phyloP scores from a whole-genome alignment of 805 yeast genomes.

The Ogataea trehalophila region DNA sequence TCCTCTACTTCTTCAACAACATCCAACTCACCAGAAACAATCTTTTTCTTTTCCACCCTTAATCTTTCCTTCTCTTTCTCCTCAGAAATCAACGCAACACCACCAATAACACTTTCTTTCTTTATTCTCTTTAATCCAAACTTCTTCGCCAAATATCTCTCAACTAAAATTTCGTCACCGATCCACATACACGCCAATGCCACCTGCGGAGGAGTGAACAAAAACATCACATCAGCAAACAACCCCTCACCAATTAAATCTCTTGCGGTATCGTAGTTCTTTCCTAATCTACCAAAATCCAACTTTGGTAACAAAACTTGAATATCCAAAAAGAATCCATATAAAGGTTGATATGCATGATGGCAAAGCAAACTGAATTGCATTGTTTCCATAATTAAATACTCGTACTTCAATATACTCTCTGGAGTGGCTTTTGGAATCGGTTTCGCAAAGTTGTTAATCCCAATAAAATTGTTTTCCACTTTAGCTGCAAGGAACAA shows the following conservation, averaged over 20 bases:
- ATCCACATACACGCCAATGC: constrained; percentile 81
- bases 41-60: background rate
- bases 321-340: constrained; percentile 90
- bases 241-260: constrained; percentile 61
- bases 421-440: constrained; percentile 63
- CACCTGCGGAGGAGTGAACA: constrained; percentile 91
- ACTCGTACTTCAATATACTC: constrained; percentile 75
- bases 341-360: constrained; percentile 85
- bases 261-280: constrained; percentile 66
- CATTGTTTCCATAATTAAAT: constrained; percentile 64
- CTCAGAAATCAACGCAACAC: constrained; percentile 8
- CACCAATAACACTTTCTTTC: constrained; percentile 8
- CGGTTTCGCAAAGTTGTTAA: constrained; percentile 69
- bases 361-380: constrained; percentile 80
- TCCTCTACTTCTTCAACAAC: constrained; percentile 8
- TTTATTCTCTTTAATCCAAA: constrained; percentile 35
- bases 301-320: constrained; percentile 53
- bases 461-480: constrained; percentile 85
- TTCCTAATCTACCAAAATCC: constrained; percentile 57
- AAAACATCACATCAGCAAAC: constrained; percentile 69
- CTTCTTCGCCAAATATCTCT: constrained; percentile 62
- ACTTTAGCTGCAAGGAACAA: constrained; percentile 89
- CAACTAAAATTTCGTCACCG: constrained; percentile 58
- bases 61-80: constrained; percentile 5
- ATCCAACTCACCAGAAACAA: constrained; percentile 2